These are phyloP conservation scores for Ilex paraguariensis DNA, from an alignment of 305 asterid genomes.

Conservation along the genomic window DNA sequence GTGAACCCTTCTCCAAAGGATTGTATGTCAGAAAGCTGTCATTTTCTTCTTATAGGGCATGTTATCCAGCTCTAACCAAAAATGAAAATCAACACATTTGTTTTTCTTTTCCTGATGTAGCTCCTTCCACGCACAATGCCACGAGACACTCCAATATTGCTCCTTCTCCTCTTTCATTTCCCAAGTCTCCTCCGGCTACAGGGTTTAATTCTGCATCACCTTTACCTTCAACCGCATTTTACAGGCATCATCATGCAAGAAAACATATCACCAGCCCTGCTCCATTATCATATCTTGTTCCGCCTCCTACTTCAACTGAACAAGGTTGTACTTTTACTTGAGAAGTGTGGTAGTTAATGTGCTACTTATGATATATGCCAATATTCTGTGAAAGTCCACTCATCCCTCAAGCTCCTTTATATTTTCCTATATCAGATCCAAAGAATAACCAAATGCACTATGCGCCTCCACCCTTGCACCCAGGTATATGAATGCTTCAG, in stretches of 20 bases:
- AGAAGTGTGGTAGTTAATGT: conserved; percentile 2
- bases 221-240: conserved; percentile 22
- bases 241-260: conserved; percentile 30
- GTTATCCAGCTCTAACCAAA: too few relatives aligned
- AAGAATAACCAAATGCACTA: conserved; percentile 23
- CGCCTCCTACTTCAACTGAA: conserved; percentile 44
- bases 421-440: conserved; percentile 25
- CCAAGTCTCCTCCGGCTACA: conserved; percentile 31
- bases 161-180: conserved; percentile 50
- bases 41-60: too few relatives aligned
- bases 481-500: conserved; percentile 20
- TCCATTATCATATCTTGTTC: conserved; percentile 31
- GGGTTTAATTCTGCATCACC: conserved; percentile 30
- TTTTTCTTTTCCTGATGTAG: conserved; percentile 31
- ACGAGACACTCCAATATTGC: conserved; percentile 25
- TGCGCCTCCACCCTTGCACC: conserved; percentile 30
- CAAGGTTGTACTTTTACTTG: conserved; percentile 34
- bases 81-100: neutral
- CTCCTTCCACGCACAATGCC: conserved; percentile 43
- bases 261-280: conserved; percentile 35
- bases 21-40: conserved; percentile 33
- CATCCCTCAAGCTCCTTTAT: conserved; percentile 24
- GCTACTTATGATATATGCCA: conserved; percentile 2
- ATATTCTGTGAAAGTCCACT: conserved; percentile 13
- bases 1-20: conserved; percentile 39